A percentile compares a stretch with the other conserved stretches of the same genome.
Evolutionary conservation across 2,329 filamentous ascomycete species (phyloP).

Genomic region (Fusarium sp.): DNA sequence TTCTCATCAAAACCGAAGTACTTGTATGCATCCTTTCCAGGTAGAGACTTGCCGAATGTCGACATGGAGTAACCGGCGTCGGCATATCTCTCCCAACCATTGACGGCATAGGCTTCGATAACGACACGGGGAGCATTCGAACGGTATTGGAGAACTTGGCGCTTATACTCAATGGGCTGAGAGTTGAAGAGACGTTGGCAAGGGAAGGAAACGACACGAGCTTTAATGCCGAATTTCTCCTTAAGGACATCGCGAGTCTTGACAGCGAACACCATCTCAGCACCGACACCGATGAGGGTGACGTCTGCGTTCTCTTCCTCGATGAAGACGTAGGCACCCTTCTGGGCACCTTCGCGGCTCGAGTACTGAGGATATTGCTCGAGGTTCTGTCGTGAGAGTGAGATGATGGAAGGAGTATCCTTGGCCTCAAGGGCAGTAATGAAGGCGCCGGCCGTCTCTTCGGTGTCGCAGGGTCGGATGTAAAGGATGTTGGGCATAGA

Average conservation of each 20-base stretch:
- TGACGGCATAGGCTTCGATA: constrained; percentile 69
- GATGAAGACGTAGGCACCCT: constrained; percentile 60
- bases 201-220: constrained; percentile 59
- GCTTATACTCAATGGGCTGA: constrained; percentile 59
- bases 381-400: constrained; percentile 59
- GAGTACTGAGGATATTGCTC: constrained; percentile 55
- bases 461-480: constrained; percentile 69
- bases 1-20: constrained; percentile 66
- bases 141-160: constrained; percentile 57
- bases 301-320: constrained; percentile 59
- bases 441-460: constrained; percentile 69
- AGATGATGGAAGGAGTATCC: constrained; percentile 61
- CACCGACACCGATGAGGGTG: constrained; percentile 56
- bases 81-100: constrained; percentile 71
- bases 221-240: constrained; percentile 52
- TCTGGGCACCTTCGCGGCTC: constrained; percentile 55
- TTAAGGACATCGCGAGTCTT: constrained; percentile 54
- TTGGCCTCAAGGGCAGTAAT: constrained; percentile 58
- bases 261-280: constrained; percentile 52
- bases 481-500: constrained; percentile 73
- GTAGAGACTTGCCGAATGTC: constrained; percentile 67
- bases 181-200: constrained; percentile 58
- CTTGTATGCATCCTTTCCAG: constrained; percentile 65
- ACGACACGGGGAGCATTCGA: constrained; percentile 64
- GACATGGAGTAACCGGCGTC: constrained; percentile 67